Conservation (phyloP, 192 early-diverging fungal genomes). For the Gaertneriomyces semiglobifer region DNA sequence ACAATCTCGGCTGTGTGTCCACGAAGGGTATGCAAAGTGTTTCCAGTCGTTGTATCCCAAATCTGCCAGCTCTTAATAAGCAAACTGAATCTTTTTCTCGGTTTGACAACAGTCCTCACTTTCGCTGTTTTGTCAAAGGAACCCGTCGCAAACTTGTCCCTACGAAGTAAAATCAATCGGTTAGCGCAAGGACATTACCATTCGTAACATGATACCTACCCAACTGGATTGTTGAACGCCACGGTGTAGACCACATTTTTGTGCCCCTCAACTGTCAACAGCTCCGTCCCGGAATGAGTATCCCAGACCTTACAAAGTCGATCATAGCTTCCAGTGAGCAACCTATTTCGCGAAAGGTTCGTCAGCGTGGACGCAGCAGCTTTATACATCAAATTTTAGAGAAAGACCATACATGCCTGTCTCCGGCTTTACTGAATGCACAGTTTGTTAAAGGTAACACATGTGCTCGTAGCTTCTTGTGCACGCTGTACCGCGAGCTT, state of each 20-base stretch:
- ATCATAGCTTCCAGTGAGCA: constrained; percentile 51
- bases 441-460: constrained; percentile 54
- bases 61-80: constrained; percentile 15
- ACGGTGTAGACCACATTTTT: constrained; percentile 52
- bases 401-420: constrained; percentile 13
- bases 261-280: constrained; percentile 45
- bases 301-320: constrained; percentile 49
- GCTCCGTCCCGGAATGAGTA: constrained; percentile 36
- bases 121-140: constrained; percentile 55
- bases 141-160: constrained; percentile 50
- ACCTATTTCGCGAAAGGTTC: constrained; percentile 1
- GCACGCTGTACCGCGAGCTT: constrained; percentile 18
- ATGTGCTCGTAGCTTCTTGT: constrained; percentile 40
- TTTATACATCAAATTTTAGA: constrained; percentile 8
- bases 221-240: constrained; percentile 51
- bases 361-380: background rate
- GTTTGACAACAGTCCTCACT: constrained; percentile 20
- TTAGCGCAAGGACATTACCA: background rate
- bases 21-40: constrained; percentile 46
- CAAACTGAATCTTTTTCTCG: background rate
- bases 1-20: constrained; percentile 51
- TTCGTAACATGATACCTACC: constrained; percentile 13
- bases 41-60: constrained; percentile 43
- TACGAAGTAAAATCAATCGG: constrained; percentile 14
- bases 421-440: constrained; percentile 47